Base-by-base conservation (phyloP, 306 rosid genomes). In the barrel medic (Medicago truncatula) region DNA sequence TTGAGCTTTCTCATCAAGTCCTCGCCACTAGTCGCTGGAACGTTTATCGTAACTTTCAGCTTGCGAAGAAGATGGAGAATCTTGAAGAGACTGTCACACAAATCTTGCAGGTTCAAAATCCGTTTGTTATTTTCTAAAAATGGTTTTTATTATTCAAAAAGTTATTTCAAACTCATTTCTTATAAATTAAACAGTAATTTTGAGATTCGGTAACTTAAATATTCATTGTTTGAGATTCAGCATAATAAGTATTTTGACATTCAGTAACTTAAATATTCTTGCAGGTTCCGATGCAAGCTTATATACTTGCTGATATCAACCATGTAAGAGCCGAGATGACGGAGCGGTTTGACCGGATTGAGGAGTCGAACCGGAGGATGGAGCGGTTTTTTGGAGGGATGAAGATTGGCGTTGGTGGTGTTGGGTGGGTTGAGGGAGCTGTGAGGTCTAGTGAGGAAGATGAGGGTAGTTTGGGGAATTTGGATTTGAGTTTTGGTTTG, bases 341-440 rank as follows among this genome's bases (percentile, higher is more conserved):
- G 1, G 89, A 85, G 82, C 87, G 96, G 15, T 92, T 92, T 23
- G 97, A 92, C 66, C 83, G 90, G 64, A 38, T 90, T 0, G 98
- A 90, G 0, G 88, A 80, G 0, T 67, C 83, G n/a, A 5, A 76
- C 53, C 78, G 80, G 39, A 36, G 81, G 83, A 43, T 91, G 53
- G 97, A 90, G 81, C 70, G 76, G 81, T 67, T 83, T 57, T 81
- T 94, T 2, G 87, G 53, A 31, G 70, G 79, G 3, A 86, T 94
- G 83, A 88, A 83, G 80, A 87, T 94, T 9, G 96, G 93, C 1
- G 85, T 84, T 2, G 86, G 83, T 3, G 88, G 86, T 0, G 86
- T 83, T 2, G 91, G 86, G 67, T 87, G 93, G 97, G 65, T 90
- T 66, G 96, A 94, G 82, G 94, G 91, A 58, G 94, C 90, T 7